phyloP scores from a whole-genome alignment of 2,329 filamentous ascomycete species.

The Botryotinia convoluta region DNA sequence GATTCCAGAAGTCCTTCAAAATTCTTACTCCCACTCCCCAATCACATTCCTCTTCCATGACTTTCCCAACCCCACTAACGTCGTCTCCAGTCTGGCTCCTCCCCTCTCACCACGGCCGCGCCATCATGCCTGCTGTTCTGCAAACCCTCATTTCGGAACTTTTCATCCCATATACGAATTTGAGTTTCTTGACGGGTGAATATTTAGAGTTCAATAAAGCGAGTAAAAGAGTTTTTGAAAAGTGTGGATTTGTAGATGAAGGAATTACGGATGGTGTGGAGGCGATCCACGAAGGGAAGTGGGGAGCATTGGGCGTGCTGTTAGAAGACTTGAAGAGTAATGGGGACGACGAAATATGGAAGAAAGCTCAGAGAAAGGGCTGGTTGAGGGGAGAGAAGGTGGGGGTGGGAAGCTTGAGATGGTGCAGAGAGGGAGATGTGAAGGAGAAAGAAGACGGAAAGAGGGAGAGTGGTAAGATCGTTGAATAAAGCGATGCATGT shows the following conservation, averaged over 20 bases:
- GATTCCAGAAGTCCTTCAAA: background rate
- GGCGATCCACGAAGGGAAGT: background rate
- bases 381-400: background rate
- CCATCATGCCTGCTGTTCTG: conserved; percentile 21
- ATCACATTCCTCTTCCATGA: background rate
- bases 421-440: background rate
- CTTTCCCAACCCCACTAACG: background rate
- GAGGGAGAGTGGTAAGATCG: background rate
- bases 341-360: background rate
- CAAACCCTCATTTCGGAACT: conserved; percentile 15
- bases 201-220: conserved; percentile 17
- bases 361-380: background rate
- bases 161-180: conserved; percentile 22
- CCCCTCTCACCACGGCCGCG: conserved; percentile 15
- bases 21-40: background rate
- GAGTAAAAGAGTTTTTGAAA: conserved; percentile 24
- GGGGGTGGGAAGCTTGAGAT: background rate
- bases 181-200: background rate
- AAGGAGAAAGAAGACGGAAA: background rate
- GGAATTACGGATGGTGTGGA: background rate
- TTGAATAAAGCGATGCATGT: background rate
- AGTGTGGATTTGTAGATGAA: conserved; percentile 21
- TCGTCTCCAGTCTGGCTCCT: conserved; percentile 16
- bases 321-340: background rate
- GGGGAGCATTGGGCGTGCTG: background rate